These are phyloP conservation scores for Colletotrichum sp. DNA, from an alignment of 2,329 filamentous ascomycete species.

Conservation along the genomic window DNA sequence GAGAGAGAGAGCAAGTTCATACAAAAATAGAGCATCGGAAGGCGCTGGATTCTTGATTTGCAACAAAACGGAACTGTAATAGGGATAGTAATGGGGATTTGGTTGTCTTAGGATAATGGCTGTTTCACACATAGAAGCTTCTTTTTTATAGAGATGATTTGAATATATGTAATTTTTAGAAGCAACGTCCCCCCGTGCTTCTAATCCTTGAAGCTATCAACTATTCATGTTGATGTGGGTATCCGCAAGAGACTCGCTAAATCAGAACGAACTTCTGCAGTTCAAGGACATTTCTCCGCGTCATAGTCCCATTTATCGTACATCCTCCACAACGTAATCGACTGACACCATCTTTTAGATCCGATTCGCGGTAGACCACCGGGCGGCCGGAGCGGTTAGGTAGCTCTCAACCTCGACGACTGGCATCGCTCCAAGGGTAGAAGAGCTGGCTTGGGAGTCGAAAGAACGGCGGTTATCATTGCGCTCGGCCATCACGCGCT, in stretches of 20 bases:
- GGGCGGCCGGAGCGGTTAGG: not conserved
- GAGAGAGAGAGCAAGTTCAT: not conserved
- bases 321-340: not conserved
- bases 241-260: not conserved
- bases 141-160: not conserved
- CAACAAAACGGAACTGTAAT: not conserved
- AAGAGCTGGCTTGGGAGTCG: slow-evolving; percentile 12
- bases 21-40: not conserved
- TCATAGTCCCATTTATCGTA: not conserved
- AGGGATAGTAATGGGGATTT: not conserved
- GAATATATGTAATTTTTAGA: no score
- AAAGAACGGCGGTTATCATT: not conserved
- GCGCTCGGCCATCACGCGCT: not conserved
- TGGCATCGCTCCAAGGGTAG: slow-evolving; percentile 4
- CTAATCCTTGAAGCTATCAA: not conserved
- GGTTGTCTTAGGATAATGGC: not conserved
- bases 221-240: not conserved
- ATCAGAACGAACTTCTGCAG: not conserved
- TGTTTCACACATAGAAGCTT: not conserved
- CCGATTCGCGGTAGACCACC: slow-evolving; percentile 9
- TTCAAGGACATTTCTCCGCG: not conserved
- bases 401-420: slow-evolving; percentile 10
- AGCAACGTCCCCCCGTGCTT: no score
- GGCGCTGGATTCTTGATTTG: rapidly evolving
- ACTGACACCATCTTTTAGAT: not conserved